Percentiles rank a stretch among this genome's conserved stretches.
These are phyloP conservation scores for Powellomyces hirtus DNA, from an alignment of 192 early-diverging fungal species.

Conservation along the genomic window DNA sequence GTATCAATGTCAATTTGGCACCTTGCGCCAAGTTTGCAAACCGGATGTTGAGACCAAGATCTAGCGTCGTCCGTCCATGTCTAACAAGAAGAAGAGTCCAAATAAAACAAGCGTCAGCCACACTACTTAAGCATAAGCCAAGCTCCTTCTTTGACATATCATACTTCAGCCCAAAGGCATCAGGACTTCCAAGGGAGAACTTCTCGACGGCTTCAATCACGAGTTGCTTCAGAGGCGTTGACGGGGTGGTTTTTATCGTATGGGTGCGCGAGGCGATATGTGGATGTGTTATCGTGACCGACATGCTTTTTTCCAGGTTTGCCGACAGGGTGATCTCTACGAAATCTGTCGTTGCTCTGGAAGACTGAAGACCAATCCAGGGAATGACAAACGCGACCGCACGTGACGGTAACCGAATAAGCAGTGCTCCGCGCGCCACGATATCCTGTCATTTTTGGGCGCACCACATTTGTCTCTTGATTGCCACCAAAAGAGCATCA, in stretches of 20 bases:
- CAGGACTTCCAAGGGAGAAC: constrained; percentile 49
- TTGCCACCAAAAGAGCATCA: no score
- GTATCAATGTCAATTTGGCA: constrained; percentile 67
- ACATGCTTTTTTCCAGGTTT: no score
- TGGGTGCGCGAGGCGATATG: constrained; percentile 37
- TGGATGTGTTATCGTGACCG: constrained; percentile 20
- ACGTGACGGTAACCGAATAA: no score
- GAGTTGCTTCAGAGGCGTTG: constrained; percentile 68
- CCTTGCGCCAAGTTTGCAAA: constrained; percentile 80
- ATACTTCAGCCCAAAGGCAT: constrained; percentile 62
- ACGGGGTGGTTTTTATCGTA: constrained; percentile 69
- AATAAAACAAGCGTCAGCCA: not conserved
- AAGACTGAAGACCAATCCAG: no score
- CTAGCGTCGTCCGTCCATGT: constrained; percentile 59
- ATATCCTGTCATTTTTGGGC: no score
- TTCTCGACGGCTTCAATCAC: constrained; percentile 61
- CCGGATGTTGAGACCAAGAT: constrained; percentile 71
- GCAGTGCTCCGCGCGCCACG: no score
- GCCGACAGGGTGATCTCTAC: no score
- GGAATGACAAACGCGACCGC: no score
- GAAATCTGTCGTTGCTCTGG: no score
- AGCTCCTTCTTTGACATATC: not conserved
- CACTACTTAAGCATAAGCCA: not conserved
- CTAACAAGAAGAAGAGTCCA: not conserved
- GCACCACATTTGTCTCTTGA: no score